Evolutionary conservation across 2,329 filamentous ascomycete species (phyloP), one percentile per base, ranked within the genome.

Genomic region (Fusarium secorum): DNA sequence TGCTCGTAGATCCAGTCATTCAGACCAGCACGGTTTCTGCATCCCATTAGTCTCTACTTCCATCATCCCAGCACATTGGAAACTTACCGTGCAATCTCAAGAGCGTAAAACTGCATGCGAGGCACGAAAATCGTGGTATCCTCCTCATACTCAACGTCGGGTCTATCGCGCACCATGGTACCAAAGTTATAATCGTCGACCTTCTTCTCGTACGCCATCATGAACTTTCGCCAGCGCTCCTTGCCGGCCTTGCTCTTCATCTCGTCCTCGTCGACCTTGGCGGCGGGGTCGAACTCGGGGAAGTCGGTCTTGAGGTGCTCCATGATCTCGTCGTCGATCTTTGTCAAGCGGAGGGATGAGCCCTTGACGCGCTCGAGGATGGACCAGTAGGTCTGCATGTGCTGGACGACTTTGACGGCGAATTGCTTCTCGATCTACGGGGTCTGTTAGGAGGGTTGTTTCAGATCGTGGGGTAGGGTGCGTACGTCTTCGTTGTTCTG

Each of bases 161-260:
- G 87, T 77, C 88, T 93, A 62, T 89, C 87, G 63, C 96, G 90
- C 76, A 99, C 81, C 88, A 99, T 95, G 36, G 96, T 98, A 60
- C 96, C 96, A 81, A 98, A 99, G 85, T 98, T 99, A 86, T 91
- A 99, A 83, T 99, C 97, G 71, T 96, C 92, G n/a, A 99, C 86
- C 83, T 89, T 95, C 82, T 97, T 95, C 84, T 98, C 94, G 81
- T 98, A 99, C 69, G 87, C 85, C 87, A 92, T 95, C 88, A 98
- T 92, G 84, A 98, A 99, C 72, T 92, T 93, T 77, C 96, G 90
- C 96, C 96, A 99, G 79, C 88, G 88, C 83, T 97, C 94, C 86
- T 99, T 99, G 79, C 95, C 95, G 18, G 85, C 83, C 85, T 97
- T 97, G 88, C 93, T 98, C 90, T 99, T 99, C 95, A 99, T 98